Conservation (phyloP, 176 grass and related monocot species). For the Dendrocalamus sinicus region DNA sequence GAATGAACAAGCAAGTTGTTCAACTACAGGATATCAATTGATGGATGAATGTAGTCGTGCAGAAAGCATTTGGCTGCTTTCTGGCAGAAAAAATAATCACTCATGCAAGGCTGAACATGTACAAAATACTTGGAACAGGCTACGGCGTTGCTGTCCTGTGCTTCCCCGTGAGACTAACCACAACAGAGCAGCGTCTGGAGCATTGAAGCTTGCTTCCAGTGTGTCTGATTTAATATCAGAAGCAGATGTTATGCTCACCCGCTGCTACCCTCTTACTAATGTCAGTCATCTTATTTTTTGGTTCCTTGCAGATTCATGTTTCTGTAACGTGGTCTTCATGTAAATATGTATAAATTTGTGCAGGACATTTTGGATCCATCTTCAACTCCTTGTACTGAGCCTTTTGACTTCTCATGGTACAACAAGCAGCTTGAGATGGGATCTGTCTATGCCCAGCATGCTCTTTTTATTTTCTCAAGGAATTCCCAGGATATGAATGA, state of each 20-base stretch:
- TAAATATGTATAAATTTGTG: conserved; percentile 45
- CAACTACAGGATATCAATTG: conserved; percentile 58
- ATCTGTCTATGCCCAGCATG: conserved; percentile 83
- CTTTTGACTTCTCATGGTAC: conserved; percentile 68
- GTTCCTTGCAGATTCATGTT: conserved; percentile 19
- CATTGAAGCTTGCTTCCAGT: conserved; percentile 61
- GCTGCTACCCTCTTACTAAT: conserved; percentile 55
- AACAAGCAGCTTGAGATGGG: conserved; percentile 71
- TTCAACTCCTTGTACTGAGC: conserved; percentile 55
- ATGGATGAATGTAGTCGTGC: conserved; percentile 95
- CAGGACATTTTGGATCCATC: conserved; percentile 77
- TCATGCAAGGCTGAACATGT: conserved; percentile 54
- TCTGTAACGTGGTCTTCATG: conserved; percentile 39
- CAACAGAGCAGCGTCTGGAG: conserved; percentile 50
- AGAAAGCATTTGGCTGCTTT: conserved; percentile 54
- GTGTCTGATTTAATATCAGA: conserved; percentile 79
- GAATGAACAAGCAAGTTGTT: conserved; percentile 57
- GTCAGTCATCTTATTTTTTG: conserved; percentile 52
- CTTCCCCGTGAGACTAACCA: conserved; percentile 52
- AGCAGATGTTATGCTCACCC: conserved; percentile 74
- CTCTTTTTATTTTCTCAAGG: conserved; percentile 64
- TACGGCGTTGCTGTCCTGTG: conserved; percentile 57
- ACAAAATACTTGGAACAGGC: conserved; percentile 79
- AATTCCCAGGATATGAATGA: conserved; percentile 40
- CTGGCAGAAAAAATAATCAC: conserved; percentile 50